These are phyloP conservation scores for Nakazawaea ishiwadae DNA, from an alignment of 805 yeast species.

Conservation along the genomic window DNA sequence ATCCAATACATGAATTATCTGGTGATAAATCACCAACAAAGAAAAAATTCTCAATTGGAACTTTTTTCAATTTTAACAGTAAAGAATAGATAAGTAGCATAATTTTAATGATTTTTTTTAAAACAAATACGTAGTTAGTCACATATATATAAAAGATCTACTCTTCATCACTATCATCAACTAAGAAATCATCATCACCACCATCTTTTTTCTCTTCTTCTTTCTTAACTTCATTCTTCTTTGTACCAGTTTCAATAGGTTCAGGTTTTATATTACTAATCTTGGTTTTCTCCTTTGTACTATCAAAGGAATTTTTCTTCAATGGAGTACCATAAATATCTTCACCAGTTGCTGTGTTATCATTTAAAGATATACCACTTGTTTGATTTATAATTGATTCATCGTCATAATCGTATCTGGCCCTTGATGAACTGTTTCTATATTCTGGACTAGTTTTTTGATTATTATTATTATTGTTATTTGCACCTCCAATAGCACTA, in stretches of 20 bases:
- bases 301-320: neutral
- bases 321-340: conserved; percentile 17
- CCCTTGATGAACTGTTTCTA: too few relatives aligned
- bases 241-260: conserved; percentile 2
- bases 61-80: conserved; percentile 10
- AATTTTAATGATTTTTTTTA: too few relatives aligned
- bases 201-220: conserved; percentile 32
- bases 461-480: conserved; percentile 11
- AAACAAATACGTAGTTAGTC: too few relatives aligned
- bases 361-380: conserved; percentile 17
- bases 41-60: conserved; percentile 9
- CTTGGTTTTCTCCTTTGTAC: neutral
- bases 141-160: neutral
- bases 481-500: conserved; percentile 24
- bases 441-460: too few relatives aligned
- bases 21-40: neutral
- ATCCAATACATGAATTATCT: neutral
- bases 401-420: conserved; percentile 27
- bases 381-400: conserved; percentile 21
- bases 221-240: neutral
- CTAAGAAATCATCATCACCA: conserved; percentile 47
- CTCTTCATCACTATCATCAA: conserved; percentile 47
- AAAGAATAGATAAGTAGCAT: too few relatives aligned
- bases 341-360: conserved; percentile 21
- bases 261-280: conserved; percentile 9